phyloP scores from a whole-genome alignment of 352 stramenopile genomes.

The Stephanocyclus meneghinianus region DNA sequence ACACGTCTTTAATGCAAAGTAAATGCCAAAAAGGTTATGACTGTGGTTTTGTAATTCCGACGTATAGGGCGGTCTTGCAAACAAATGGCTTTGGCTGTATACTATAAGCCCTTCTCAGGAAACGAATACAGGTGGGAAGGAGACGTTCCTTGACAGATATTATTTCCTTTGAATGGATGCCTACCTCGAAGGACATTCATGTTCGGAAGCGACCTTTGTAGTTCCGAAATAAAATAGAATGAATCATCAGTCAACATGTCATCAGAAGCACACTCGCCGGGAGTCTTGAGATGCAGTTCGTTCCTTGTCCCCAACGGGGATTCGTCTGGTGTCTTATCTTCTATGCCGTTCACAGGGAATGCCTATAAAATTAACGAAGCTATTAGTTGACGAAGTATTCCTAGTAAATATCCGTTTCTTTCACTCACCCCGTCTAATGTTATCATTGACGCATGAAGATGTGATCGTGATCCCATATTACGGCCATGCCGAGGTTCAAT shows the following conservation, averaged over 20 bases:
- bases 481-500: too few relatives aligned
- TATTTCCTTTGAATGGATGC: not conserved
- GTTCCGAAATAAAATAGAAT: constrained; percentile 2
- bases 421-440: not conserved
- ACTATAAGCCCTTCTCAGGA: not conserved
- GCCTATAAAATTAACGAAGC: not conserved
- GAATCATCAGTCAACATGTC: not conserved
- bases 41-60: too few relatives aligned
- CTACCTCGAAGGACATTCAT: constrained; percentile 3
- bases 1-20: too few relatives aligned
- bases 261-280: not conserved
- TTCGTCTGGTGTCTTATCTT: not conserved
- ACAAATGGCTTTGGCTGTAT: not conserved
- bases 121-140: not conserved
- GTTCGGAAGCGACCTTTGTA: not conserved
- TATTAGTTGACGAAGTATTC: too few relatives aligned
- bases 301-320: too few relatives aligned
- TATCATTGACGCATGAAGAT: not conserved
- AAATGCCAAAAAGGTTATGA: too few relatives aligned
- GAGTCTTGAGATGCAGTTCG: not conserved
- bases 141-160: not conserved
- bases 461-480: not conserved
- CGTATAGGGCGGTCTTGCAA: too few relatives aligned
- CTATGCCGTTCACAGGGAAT: not conserved
- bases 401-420: too few relatives aligned